phyloP scores from a whole-genome alignment of 495 filamentous ascomycete genomes.

The Penicillium parvum region DNA sequence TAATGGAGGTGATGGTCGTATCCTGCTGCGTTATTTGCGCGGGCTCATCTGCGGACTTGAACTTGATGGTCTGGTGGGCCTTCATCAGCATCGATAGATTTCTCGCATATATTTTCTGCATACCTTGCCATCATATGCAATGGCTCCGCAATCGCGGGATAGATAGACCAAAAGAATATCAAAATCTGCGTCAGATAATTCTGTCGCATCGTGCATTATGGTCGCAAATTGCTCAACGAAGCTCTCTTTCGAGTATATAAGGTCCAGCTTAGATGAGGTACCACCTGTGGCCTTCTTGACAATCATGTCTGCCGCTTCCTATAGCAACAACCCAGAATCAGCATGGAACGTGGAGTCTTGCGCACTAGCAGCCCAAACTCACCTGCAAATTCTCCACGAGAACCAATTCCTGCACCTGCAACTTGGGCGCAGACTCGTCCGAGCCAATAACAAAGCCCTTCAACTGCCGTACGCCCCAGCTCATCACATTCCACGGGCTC shows the following conservation, averaged over 20 bases:
- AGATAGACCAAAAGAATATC: slow-evolving; percentile 68
- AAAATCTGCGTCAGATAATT: slow-evolving; percentile 61
- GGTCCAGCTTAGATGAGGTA: slow-evolving; percentile 49
- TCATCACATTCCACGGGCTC: slow-evolving; percentile 59
- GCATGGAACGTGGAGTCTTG: neutral
- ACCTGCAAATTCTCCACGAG: slow-evolving; percentile 52
- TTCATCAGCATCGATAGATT: slow-evolving; percentile 17
- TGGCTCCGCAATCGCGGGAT: slow-evolving; percentile 58
- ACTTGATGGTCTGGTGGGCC: slow-evolving; percentile 63
- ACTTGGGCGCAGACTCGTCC: slow-evolving; percentile 27
- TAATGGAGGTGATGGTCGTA: slow-evolving; percentile 72
- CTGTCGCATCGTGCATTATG: slow-evolving; percentile 45
- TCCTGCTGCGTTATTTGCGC: slow-evolving; percentile 67
- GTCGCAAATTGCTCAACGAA: slow-evolving; percentile 57
- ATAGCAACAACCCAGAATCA: slow-evolving; percentile 8
- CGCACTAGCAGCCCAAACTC: slow-evolving; percentile 12
- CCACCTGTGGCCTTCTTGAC: slow-evolving; percentile 40
- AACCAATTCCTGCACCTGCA: slow-evolving; percentile 44
- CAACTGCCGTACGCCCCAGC: slow-evolving; percentile 70
- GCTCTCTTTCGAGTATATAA: slow-evolving; percentile 61
- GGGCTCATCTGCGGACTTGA: slow-evolving; percentile 50
- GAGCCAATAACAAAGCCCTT: slow-evolving; percentile 54
- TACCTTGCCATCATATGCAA: slow-evolving; percentile 63
- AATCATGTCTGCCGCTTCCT: slow-evolving; percentile 44
- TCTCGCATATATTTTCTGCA: slow-evolving; percentile 19